Conservation (phyloP, 2,329 filamentous ascomycete genomes). For the Trichoderma pleuroti region DNA sequence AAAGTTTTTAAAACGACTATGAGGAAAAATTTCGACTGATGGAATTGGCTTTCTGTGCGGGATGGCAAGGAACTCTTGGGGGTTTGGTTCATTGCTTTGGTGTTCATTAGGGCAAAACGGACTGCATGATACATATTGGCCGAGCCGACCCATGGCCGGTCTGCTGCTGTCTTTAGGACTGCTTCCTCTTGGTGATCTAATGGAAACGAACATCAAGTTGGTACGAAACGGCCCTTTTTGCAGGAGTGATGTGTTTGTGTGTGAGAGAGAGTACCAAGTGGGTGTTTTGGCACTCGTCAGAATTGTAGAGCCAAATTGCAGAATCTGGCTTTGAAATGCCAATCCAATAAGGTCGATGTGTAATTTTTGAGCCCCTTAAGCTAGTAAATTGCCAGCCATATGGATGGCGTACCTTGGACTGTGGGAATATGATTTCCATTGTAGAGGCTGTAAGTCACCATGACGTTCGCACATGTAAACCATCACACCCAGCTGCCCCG, state of each 20-base stretch:
- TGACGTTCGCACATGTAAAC: constrained; percentile 15
- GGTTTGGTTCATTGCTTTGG: constrained; percentile 50
- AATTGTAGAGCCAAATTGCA: background rate
- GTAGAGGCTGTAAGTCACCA: background rate
- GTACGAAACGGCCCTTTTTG: constrained; percentile 23
- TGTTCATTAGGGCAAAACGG: constrained; percentile 50
- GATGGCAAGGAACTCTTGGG: constrained; percentile 36
- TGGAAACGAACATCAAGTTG: constrained; percentile 40
- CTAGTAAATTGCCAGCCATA: background rate
- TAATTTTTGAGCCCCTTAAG: too few species aligned
- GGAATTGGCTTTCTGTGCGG: constrained; percentile 35
- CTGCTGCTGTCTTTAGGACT: constrained; percentile 45
- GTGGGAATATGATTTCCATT: background rate
- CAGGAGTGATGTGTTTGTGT: background rate
- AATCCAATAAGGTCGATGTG: background rate
- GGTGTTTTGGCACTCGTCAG: background rate
- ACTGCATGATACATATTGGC: constrained; percentile 46
- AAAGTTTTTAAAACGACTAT: background rate
- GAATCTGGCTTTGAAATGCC: background rate
- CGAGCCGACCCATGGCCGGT: constrained; percentile 38
- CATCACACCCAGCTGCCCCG: constrained; percentile 7
- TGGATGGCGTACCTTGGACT: background rate
- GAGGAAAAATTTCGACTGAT: constrained; percentile 24
- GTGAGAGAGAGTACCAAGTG: background rate
- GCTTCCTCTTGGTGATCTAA: constrained; percentile 46